Base-by-base conservation (phyloP, 331 rosid species). In the Acacia concinna region DNA sequence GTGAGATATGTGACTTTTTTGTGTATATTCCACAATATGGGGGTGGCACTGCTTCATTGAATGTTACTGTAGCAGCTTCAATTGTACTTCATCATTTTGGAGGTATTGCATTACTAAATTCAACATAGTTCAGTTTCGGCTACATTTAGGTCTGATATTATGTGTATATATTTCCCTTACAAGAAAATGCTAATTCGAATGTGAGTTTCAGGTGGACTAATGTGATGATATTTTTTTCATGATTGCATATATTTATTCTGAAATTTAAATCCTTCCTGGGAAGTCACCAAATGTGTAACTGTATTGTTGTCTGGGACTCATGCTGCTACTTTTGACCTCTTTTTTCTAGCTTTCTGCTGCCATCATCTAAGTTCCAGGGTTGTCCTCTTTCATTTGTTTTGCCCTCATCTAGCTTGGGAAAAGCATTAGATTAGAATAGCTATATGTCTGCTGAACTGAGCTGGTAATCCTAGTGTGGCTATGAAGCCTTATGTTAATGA, bases 1-100 rank as follows among this genome's bases (percentile, higher is more conserved):
- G 86, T 75, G 90, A 90, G 81, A 93, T 96, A 69, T 96, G 99
- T 23, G 97, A 95, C 73, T 95, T 96, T 85, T 96, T 96, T 60
- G 90, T 96, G 81, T 96, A 93, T 84, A 91, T 93, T 77, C 98
- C 98, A 0, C 99, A 96, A 37, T 96, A 93, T 74, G 99, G 99
- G 13, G 74, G 78, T 9, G 97, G 98, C 68, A 96, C 97, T 73
- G 99, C 97, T 79, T 95, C 99, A 1, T 80, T 93, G 85, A 95
- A 91, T 83, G 98, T 95, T 14, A 93, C 99, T 1, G 94, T 96
- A 0, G 99, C 99, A 20, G 99, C 94, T 73, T 96, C 99, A 30
- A 91, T 96, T 68, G 96, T 96, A 38, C 87, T 96, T 18, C 98
- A 96, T 83, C 96, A 96, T 75, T 96, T 93, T 84, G 98, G 89